Conservation (phyloP, 1,284 basidiomycete genomes). For the Caloboletus firmus region DNA sequence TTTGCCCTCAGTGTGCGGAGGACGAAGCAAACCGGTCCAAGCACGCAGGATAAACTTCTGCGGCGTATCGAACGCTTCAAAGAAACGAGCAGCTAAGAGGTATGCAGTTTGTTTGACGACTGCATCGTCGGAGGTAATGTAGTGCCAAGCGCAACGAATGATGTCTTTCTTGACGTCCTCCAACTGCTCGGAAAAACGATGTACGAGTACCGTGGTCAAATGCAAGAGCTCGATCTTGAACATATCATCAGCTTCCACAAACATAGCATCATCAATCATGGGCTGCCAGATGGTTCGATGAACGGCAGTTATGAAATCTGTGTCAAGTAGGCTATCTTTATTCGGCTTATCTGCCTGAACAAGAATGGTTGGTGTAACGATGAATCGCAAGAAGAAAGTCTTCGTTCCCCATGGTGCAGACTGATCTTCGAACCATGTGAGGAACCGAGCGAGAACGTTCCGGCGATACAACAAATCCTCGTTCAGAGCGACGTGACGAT, state of each 20-base stretch:
- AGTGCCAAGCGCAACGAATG: conserved; percentile 94
- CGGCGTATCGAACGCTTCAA: conserved; percentile 88
- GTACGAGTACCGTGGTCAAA: conserved; percentile 87
- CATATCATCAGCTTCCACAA: conserved; percentile 69
- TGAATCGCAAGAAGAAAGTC: conserved; percentile 80
- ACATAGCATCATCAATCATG: conserved; percentile 59
- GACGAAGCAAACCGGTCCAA: conserved; percentile 90
- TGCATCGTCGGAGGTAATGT: conserved; percentile 82
- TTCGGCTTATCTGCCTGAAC: conserved; percentile 65
- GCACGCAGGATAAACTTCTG: conserved; percentile 93
- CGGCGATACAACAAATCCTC: conserved; percentile 70
- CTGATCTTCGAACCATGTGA: conserved; percentile 78
- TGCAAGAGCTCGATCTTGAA: conserved; percentile 92
- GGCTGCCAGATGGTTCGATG: conserved; percentile 82
- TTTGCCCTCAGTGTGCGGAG: conserved; percentile 81
- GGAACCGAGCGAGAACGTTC: conserved; percentile 82
- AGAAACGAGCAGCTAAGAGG: conserved; percentile 92
- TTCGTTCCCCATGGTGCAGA: conserved; percentile 77
- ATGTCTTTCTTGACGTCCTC: conserved; percentile 89
- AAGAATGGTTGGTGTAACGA: conserved; percentile 88
- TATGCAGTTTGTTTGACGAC: conserved; percentile 96
- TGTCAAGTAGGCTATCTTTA: conserved; percentile 65
- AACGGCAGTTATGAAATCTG: conserved; percentile 67
- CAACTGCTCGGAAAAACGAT: conserved; percentile 77
- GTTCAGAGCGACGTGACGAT: conserved; percentile 77